Base-by-base conservation (phyloP, 768 basidiomycete genomes). In the Boletus vermiculosoides region DNA sequence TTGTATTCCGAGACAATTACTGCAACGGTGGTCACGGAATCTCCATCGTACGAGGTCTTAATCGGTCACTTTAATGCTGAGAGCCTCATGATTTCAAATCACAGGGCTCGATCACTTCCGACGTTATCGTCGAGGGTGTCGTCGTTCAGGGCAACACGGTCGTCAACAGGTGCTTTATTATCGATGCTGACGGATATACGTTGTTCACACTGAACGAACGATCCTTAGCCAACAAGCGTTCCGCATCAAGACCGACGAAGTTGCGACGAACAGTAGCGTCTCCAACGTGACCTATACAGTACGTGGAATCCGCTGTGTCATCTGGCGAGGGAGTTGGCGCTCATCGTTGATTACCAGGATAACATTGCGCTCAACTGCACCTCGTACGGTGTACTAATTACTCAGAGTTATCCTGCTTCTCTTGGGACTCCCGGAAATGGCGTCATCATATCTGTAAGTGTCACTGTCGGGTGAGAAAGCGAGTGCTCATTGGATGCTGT, bases 1-100 rank as follows among this genome's bases (percentile, higher is more conserved):
- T 81, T 52, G 56, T 74, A 28, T 78, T 86, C 74, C 71, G 69
- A 50, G 68, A 78, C n/a, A 84, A 86, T 67, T 68, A 66, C 25
- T 87, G 86, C 70, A 73, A 72, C 12, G 78, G 78, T 28, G 85
- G 87, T 2, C 86, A 88, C 56, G 86, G 86, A 20, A 85, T 88
- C 57, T 85, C 83, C 5, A 75, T 87, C 39, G 74, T 72, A 50
- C 42, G 50, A 45, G 4, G 16, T 34, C 12, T 22, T 36, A 0
- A 9, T 6, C 6, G 6, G 22, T 52, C 16, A n/a, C 16, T n/a
- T 34, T 9, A 47, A 20, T 30, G 22, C 36, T 2, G 22, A 7
- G n/a, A 25, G 10, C 13, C 39, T 58, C 44, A 55, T 33, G 22
- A 16, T 37, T 18, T 4, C 25, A 6, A 28, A 25, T 22, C 20